Percentiles rank a stretch among this genome's conserved stretches.
Conservation (phyloP, 2,329 filamentous ascomycete species). For the Fusarium ramigenum region DNA sequence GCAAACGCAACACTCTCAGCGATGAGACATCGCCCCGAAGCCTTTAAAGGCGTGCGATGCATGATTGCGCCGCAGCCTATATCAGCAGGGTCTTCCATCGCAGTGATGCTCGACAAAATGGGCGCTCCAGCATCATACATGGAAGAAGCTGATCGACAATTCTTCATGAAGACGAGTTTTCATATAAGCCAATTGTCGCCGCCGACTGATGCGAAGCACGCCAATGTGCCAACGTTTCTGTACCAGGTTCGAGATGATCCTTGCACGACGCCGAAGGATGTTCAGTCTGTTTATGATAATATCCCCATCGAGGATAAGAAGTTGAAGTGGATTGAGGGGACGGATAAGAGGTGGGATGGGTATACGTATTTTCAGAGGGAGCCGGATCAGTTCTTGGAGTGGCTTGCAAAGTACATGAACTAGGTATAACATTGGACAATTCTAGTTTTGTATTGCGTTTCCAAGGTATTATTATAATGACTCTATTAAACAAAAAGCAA, state of each 20-base stretch:
- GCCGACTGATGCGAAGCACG: slow-evolving; percentile 14
- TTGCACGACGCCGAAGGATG: slow-evolving; percentile 15
- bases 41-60: slow-evolving; percentile 14
- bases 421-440: not conserved
- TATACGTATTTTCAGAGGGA: slow-evolving; percentile 30
- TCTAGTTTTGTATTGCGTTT: fast-evolving
- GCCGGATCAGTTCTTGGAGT: slow-evolving; percentile 27
- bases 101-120: slow-evolving; percentile 1
- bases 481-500: not conserved
- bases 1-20: slow-evolving; percentile 22
- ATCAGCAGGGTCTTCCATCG: not conserved
- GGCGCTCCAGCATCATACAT: slow-evolving; percentile 12
- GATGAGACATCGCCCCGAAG: slow-evolving; percentile 7
- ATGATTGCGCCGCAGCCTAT: slow-evolving; percentile 27
- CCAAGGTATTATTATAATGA: not conserved
- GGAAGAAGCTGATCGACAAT: slow-evolving; percentile 19
- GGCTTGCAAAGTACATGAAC: slow-evolving; percentile 18
- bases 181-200: slow-evolving; percentile 9
- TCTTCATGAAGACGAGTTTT: slow-evolving; percentile 32
- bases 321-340: slow-evolving; percentile 22
- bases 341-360: slow-evolving; percentile 16
- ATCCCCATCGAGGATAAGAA: slow-evolving; percentile 20
- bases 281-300: slow-evolving; percentile 28
- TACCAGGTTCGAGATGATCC: slow-evolving; percentile 24
- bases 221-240: slow-evolving; percentile 18